Conservation (phyloP, 2,329 filamentous ascomycete genomes). For the Cladophialophora carrionii region DNA sequence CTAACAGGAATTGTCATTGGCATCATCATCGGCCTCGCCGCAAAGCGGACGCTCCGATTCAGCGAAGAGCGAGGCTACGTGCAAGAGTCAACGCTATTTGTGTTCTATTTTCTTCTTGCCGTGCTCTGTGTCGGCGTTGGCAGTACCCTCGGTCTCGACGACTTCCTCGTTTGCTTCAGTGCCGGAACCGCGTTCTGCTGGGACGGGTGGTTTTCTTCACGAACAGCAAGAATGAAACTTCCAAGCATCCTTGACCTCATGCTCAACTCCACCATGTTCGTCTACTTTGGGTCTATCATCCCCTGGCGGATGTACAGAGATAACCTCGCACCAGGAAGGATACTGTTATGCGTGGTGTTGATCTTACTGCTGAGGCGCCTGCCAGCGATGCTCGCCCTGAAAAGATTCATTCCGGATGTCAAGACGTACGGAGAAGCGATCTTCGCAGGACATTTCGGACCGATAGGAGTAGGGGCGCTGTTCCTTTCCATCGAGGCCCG, state of each 20-base stretch:
- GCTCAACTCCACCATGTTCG: constrained; percentile 60
- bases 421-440: constrained; percentile 57
- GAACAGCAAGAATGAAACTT: constrained; percentile 52
- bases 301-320: constrained; percentile 53
- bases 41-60: constrained; percentile 56
- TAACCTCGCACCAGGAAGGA: constrained; percentile 45
- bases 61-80: constrained; percentile 52
- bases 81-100: constrained; percentile 55
- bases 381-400: constrained; percentile 55
- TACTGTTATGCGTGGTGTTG: constrained; percentile 54
- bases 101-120: constrained; percentile 61
- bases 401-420: constrained; percentile 55
- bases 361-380: constrained; percentile 58
- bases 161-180: constrained; percentile 62
- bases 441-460: constrained; percentile 61
- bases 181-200: constrained; percentile 60
- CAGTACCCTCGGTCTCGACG: constrained; percentile 57
- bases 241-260: constrained; percentile 58
- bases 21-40: constrained; percentile 51
- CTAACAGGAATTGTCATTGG: constrained; percentile 54
- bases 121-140: constrained; percentile 57
- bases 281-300: constrained; percentile 61
- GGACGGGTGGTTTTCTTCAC: constrained; percentile 57
- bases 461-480: constrained; percentile 61
- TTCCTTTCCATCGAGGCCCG: constrained; percentile 62